Evolutionary conservation across 306 rosid genomes (phyloP), one percentile per base, ranked within the genome.

Genomic region (Vigna reflexopilosa): DNA sequence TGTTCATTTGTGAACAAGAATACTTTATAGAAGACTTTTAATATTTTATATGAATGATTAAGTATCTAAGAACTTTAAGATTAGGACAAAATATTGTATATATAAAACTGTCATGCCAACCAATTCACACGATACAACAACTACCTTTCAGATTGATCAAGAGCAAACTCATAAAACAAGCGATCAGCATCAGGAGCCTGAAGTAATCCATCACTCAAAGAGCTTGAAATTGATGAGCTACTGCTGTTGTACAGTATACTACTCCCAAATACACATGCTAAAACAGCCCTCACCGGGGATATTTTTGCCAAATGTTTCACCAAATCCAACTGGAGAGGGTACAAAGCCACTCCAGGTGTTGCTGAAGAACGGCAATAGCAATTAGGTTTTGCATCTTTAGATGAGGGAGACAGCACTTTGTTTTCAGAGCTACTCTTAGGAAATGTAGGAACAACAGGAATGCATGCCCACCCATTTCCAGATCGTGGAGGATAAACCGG

Each of bases 121-220:
- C 44, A 50, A 17, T 56, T 7, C 36, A 79, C 57, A 77, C 38
- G 45, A 73, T 28, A 42, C 47, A 67, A 55, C 55, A 34, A 47
- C 72, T 81, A 94, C 98, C 98, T 92, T 90, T 92, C 98, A 61
- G 98, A 94, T 81, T 94, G 98, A 91, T 94, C 98, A 75, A 94
- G 93, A 78, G 98, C 97, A 86, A 94, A 92, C 90, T 94, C 98
- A 83, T 89, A 90, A 88, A 94, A 94, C 87, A 94, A 80, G 51
- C 84, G 81, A 72, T 94, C 96, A 80, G 88, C 87, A 89, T 92
- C 98, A 20, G 95, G 90, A 63, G 93, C 86, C 82, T 89, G 96
- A 67, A 80, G 81, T 75, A 88, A 79, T 80, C 88, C 97, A 81
- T 90, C 90, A 87, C 85, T 89, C 84, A 90, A 89, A 81, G 97